These are phyloP conservation scores for Acer saccharum DNA, from an alignment of 345 rosid genomes.

Conservation along the genomic window DNA sequence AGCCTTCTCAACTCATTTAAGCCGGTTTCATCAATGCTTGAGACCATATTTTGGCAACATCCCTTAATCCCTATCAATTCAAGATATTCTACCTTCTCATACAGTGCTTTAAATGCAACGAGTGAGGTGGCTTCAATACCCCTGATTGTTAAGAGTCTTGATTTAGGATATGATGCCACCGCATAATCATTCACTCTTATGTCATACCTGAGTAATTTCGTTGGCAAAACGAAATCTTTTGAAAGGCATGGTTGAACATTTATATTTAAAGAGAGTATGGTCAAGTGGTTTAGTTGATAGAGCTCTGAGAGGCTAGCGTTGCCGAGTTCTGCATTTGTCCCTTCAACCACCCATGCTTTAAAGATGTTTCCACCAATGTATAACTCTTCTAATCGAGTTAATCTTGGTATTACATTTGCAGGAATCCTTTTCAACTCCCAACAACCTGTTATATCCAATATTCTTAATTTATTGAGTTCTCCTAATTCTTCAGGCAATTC, in stretches of 20 bases:
- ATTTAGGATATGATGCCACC: too few species aligned
- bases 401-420: not conserved
- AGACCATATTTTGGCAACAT: not conserved
- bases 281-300: not conserved
- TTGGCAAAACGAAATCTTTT: not conserved
- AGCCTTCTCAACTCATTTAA: conserved; percentile 4
- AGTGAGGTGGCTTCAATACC: not conserved
- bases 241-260: not conserved
- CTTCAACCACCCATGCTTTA: not conserved
- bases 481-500: not conserved
- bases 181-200: not conserved
- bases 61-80: rapidly evolving
- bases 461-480: not conserved
- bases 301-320: not conserved
- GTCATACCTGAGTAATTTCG: not conserved
- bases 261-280: not conserved
- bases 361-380: not conserved
- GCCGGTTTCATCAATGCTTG: not conserved
- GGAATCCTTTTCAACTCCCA: not conserved
- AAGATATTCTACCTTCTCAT: not conserved
- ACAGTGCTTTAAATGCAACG: not conserved
- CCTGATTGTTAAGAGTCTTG: too few species aligned
- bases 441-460: not conserved
- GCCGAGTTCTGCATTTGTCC: not conserved
- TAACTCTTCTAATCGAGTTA: not conserved